Conservation (phyloP, 805 yeast genomes). For the Priceomyces medius region DNA sequence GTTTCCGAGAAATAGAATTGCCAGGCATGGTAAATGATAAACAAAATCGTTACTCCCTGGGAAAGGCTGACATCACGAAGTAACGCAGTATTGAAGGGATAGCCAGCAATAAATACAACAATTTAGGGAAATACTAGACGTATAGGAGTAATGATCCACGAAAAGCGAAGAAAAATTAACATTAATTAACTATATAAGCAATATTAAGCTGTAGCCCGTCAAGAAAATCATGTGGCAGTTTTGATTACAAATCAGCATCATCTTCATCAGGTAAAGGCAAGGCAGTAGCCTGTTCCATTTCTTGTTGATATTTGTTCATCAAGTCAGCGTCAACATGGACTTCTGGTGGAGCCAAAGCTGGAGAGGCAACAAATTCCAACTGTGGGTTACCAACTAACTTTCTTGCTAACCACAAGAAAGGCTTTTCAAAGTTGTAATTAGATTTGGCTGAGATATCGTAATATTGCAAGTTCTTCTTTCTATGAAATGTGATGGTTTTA, state of each 20-base stretch:
- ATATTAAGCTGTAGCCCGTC: background rate
- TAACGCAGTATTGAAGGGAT: background rate
- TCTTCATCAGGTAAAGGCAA: slow-evolving; percentile 99
- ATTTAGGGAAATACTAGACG: background rate
- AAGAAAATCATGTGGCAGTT: background rate
- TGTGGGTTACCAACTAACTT: slow-evolving; percentile 97
- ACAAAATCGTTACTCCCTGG: background rate
- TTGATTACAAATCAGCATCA: slow-evolving; percentile 90
- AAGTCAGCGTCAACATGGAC: slow-evolving; percentile 94
- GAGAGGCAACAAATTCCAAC: slow-evolving; percentile 97
- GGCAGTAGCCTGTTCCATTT: slow-evolving; percentile 99
- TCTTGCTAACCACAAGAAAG: slow-evolving; percentile 99
- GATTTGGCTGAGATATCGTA: slow-evolving; percentile 99
- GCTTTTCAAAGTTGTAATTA: slow-evolving; percentile 99
- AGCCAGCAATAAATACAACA: background rate
- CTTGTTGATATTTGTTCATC: slow-evolving; percentile 98
- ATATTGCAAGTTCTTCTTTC: slow-evolving; percentile 99
- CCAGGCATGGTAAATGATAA: background rate
- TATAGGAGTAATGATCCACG: background rate
- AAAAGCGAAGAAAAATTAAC: background rate
- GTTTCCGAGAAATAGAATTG: background rate
- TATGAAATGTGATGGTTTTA: slow-evolving; percentile 99
- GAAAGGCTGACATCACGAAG: background rate
- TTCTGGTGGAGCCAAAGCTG: slow-evolving; percentile 99
- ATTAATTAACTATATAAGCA: slow-evolving; percentile 1